These are phyloP conservation scores for Stagonosporopsis tanaceti DNA, from an alignment of 2,329 filamentous ascomycete genomes.

Conservation along the genomic window DNA sequence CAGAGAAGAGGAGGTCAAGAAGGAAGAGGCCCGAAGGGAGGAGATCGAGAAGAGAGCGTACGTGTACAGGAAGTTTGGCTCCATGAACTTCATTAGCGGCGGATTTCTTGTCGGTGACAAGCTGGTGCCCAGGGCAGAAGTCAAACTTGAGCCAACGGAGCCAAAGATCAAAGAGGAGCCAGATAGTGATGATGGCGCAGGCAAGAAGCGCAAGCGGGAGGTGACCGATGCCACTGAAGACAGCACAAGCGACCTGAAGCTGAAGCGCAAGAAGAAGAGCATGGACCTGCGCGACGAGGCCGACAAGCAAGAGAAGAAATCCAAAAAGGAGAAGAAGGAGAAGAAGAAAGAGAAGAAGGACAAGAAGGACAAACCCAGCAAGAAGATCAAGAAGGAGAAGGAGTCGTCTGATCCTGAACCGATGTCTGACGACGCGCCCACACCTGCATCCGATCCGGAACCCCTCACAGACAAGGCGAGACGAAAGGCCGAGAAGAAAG, in stretches of 20 bases:
- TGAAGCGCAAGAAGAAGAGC: conserved; percentile 51
- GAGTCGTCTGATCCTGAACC: conserved; percentile 32
- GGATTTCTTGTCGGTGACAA: conserved; percentile 71
- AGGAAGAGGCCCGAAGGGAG: conserved; percentile 72
- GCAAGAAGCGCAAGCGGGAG: conserved; percentile 46
- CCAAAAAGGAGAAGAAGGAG: conserved; percentile 48
- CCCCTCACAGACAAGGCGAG: conserved; percentile 55
- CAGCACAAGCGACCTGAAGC: conserved; percentile 37
- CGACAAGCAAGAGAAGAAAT: conserved; percentile 31
- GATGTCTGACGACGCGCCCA: conserved; percentile 27
- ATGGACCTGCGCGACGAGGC: conserved; percentile 42
- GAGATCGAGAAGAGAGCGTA: conserved; percentile 77
- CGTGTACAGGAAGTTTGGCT: conserved; percentile 77
- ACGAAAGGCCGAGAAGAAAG: conserved; percentile 54
- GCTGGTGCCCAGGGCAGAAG: conserved; percentile 26
- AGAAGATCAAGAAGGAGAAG: conserved; percentile 40
- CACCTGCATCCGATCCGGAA: conserved; percentile 29
- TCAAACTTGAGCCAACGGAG: conserved; percentile 52
- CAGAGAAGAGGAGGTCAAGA: conserved; percentile 76
- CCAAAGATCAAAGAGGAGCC: conserved; percentile 57
- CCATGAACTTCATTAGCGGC: conserved; percentile 87
- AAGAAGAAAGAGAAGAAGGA: conserved; percentile 47
- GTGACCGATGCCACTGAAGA: conserved; percentile 43
- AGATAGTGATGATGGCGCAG: conserved; percentile 41
- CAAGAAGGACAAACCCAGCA: conserved; percentile 32